These are phyloP conservation scores for Clarkia xantiana DNA, from an alignment of 345 rosid genomes.

Conservation along the genomic window DNA sequence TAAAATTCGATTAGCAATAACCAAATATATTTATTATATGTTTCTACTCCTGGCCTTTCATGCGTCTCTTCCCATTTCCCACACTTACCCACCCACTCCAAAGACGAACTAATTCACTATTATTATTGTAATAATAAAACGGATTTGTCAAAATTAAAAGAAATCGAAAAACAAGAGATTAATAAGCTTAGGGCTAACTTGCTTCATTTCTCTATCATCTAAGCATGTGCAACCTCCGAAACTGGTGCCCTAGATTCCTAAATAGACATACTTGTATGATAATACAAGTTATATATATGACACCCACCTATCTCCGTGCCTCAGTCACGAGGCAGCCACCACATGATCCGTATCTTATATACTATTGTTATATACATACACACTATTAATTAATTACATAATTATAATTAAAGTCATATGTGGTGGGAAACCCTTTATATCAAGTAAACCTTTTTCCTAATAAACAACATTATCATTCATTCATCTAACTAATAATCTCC, in stretches of 20 bases:
- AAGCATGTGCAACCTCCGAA: slow-evolving; percentile 7
- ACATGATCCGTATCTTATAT: neutral
- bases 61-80: no score
- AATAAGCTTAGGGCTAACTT: neutral
- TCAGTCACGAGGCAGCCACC: slow-evolving; percentile 8
- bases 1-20: no score
- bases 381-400: neutral
- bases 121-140: no score
- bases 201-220: neutral
- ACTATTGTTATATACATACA: neutral
- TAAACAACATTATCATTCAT: no score
- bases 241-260: slow-evolving; percentile 8
- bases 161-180: neutral
- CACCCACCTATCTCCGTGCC: no score
- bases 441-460: neutral
- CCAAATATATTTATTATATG: no score
- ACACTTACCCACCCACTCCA: no score
- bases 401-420: neutral
- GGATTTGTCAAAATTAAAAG: neutral
- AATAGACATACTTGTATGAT: slow-evolving; percentile 5
- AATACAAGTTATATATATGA: neutral
- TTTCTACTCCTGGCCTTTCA: no score
- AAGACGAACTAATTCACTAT: no score
- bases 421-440: neutral
- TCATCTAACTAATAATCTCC: no score